Conservation (phyloP, 805 yeast species). For the Zygosaccharomyces bisporus region DNA sequence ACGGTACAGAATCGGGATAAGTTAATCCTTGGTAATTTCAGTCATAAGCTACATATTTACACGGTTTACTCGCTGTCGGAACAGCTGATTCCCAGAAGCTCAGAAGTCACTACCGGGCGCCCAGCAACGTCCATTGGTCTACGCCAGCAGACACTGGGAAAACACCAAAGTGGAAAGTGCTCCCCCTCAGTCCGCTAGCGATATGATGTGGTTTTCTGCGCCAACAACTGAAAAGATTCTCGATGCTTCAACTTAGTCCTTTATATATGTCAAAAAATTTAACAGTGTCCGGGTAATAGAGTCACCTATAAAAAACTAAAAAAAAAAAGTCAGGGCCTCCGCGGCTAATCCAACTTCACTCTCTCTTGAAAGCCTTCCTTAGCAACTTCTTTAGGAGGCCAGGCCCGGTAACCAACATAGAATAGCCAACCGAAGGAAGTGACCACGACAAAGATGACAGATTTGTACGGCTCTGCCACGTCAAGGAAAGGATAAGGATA, state of each 20-base stretch:
- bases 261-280: conserved; percentile 1
- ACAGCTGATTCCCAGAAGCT: conserved; percentile 42
- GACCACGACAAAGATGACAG: conserved; percentile 47
- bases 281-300: conserved; percentile 5
- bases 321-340: neutral
- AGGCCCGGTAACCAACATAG: conserved; percentile 30
- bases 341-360: conserved; percentile 6
- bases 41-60: no score
- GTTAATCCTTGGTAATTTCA: no score
- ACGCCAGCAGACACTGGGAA: conserved; percentile 21
- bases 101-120: conserved; percentile 41
- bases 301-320: neutral
- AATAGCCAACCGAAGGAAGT: conserved; percentile 37
- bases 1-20: no score
- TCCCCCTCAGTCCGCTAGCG: conserved; percentile 7
- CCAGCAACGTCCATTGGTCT: conserved; percentile 40
- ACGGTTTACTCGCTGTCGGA: conserved; percentile 30
- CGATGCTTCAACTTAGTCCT: neutral
- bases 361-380: no score
- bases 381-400: conserved; percentile 24
- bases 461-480: conserved; percentile 44
- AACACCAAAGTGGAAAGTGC: neutral
- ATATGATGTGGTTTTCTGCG: conserved; percentile 27
- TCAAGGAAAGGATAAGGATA: conserved; percentile 71
- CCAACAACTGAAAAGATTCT: conserved; percentile 4